A percentile compares a stretch with the other conserved stretches of the same genome.
phyloP scores from a whole-genome alignment of 192 early-diverging fungal genomes.

The Podila epigama region DNA sequence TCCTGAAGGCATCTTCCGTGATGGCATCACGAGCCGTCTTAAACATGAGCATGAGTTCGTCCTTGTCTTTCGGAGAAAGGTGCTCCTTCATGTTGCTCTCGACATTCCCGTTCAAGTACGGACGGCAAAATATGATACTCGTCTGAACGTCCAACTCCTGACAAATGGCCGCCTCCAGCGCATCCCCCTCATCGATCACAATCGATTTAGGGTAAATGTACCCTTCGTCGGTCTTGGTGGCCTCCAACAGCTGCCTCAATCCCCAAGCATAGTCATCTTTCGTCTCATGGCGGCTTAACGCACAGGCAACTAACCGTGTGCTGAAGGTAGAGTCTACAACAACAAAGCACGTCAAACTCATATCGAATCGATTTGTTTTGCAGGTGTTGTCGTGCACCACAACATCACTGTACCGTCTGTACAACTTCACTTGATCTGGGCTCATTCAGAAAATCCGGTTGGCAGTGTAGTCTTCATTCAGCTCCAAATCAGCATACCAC shows the following conservation, averaged over 20 bases:
- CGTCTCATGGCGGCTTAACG: not conserved
- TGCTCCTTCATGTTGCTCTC: no score
- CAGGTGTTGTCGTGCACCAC: not conserved
- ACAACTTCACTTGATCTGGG: not conserved
- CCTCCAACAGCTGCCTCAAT: not conserved
- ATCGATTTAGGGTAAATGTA: not conserved
- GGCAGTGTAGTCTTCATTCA: not conserved
- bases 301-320: constrained; percentile 4
- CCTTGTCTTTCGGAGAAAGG: no score
- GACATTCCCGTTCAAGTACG: no score
- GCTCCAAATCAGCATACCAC: not conserved
- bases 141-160: not conserved
- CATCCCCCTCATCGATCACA: not conserved
- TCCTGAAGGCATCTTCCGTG: not conserved
- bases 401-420: constrained; percentile 1
- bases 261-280: not conserved
- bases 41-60: not conserved
- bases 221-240: not conserved
- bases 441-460: constrained; percentile 4
- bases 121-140: no score
- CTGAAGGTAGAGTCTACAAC: not conserved
- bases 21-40: not conserved
- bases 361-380: not conserved
- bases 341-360: not conserved
- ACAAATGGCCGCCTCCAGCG: not conserved